A percentile compares a stretch with the other conserved stretches of the same genome.
phyloP scores from a whole-genome alignment of 202 grass and related monocot species.

The Setaria viridis region DNA sequence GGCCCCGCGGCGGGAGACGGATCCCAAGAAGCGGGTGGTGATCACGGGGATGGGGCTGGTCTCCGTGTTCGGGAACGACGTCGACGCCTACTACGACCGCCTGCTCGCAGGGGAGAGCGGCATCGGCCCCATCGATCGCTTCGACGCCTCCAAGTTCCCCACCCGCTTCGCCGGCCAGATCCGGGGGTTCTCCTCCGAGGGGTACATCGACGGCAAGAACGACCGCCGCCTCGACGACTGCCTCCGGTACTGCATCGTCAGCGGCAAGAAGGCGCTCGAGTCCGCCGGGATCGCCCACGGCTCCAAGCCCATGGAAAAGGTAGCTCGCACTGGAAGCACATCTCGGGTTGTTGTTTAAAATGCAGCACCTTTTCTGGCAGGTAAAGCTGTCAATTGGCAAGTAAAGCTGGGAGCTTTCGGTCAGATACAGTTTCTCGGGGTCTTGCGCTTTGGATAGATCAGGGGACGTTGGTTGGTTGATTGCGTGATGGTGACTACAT shows the following conservation, averaged over 20 bases:
- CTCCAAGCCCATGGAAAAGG: conserved; percentile 57
- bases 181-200: conserved; percentile 78
- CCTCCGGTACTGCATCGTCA: conserved; percentile 80
- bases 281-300: conserved; percentile 36
- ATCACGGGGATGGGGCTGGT: conserved; percentile 87
- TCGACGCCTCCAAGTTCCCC: conserved; percentile 77
- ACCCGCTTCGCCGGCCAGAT: conserved; percentile 95
- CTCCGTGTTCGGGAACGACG: conserved; percentile 83
- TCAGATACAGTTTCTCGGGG: neutral
- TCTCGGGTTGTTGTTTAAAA: neutral
- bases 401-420: neutral
- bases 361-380: neutral
- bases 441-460: conserved; percentile 25
- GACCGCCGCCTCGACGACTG: conserved; percentile 77
- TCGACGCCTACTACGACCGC: conserved; percentile 72
- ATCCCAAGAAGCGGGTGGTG: conserved; percentile 94
- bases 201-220: conserved; percentile 86
- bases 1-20: conserved; percentile 65
- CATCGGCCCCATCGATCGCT: conserved; percentile 77
- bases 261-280: conserved; percentile 89
- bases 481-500: neutral
- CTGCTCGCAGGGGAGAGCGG: conserved; percentile 84
- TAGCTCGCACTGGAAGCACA: conserved; percentile 30
- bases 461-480: neutral
- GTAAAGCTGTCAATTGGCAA: neutral